A percentile compares a stretch with the other conserved stretches of the same genome.
Conservation (phyloP, 768 basidiomycete genomes). For the Scleroderma citrinum region DNA sequence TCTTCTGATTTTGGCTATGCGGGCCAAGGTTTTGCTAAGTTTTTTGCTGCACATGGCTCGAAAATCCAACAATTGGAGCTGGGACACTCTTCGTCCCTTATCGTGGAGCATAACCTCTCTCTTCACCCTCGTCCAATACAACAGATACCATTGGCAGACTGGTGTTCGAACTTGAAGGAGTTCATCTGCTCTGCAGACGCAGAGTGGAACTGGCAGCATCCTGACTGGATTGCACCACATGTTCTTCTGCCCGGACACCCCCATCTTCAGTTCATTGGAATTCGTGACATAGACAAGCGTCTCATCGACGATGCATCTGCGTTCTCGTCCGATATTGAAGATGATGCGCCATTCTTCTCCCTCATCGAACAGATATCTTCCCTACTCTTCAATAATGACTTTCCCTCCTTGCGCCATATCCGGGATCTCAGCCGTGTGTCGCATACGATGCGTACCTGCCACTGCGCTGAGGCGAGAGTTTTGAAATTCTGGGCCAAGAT, state of each 20-base stretch:
- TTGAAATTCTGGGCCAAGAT: slow-evolving; percentile 48
- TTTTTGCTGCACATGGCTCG: slow-evolving; percentile 61
- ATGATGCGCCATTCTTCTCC: slow-evolving; percentile 54
- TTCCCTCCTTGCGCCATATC: slow-evolving; percentile 54
- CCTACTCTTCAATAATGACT: slow-evolving; percentile 51
- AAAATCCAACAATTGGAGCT: slow-evolving; percentile 63
- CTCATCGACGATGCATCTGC: slow-evolving; percentile 40
- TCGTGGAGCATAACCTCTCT: slow-evolving; percentile 62
- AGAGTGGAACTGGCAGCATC: slow-evolving; percentile 75
- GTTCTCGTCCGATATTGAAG: slow-evolving; percentile 27
- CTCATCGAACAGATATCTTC: slow-evolving; percentile 61
- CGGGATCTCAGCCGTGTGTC: slow-evolving; percentile 61
- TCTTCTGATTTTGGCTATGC: slow-evolving; percentile 68
- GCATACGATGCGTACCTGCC: slow-evolving; percentile 42
- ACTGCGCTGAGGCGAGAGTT: slow-evolving; percentile 29
- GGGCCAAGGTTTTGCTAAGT: slow-evolving; percentile 55
- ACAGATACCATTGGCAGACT: slow-evolving; percentile 49
- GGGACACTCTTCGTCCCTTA: slow-evolving; percentile 61
- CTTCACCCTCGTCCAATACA: slow-evolving; percentile 32
- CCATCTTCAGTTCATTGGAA: slow-evolving; percentile 58
- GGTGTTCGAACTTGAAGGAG: slow-evolving; percentile 63
- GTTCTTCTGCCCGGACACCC: slow-evolving; percentile 62
- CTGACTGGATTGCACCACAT: slow-evolving; percentile 79
- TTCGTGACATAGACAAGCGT: slow-evolving; percentile 64
- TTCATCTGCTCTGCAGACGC: slow-evolving; percentile 75